Base-by-base conservation (phyloP, 768 basidiomycete species). In the Russula sp. region DNA sequence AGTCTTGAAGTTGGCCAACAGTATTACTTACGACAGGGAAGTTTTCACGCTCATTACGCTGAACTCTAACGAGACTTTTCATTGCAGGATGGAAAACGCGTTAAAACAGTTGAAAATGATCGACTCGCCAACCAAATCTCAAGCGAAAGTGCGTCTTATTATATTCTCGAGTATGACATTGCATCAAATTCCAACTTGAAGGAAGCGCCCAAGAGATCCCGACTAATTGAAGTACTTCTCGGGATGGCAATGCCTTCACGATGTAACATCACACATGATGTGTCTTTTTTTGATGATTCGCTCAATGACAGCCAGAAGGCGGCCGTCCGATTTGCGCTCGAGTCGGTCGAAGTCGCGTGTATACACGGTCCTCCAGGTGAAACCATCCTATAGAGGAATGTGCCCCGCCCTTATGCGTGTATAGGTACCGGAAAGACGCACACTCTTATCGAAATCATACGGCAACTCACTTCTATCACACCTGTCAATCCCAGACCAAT, bases 361-460 rank as follows among this genome's bases (percentile, higher is more conserved):
- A 94, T 99, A 28, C 95, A 98, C 71, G 97, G 97, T 0, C 97
- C 97, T n/a, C 97, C 97, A 65, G 96, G 96, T 84, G 71, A 28
- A 42, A 2, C n/a, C 9, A 5, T 22, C 6, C 24, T 5, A 20
- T 44, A n/a, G n/a, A n/a, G 8, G 13, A 24, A n/a, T 36, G 10
- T 7, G 26, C 28, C 18, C 28, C 9, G 38, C 49, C 59, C 52
- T 55, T 24, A 64, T 51, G 10, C 24, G 13, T 54, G 11, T 57
- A 48, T 58, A 86, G 87, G 91, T 63, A 96, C 94, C 2, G 96
- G 96, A 8, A 98, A 98, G 79, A 99, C 96, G 0, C 91, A 94
- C 69, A 97, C 96, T 0, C 80, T 99, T 20, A 89, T 98, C 38
- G 96, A 99, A 74, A 83, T 97, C 57, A 91, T 98, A 63, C 86